A percentile compares a stretch with the other conserved stretches of the same genome.
These are phyloP conservation scores for Euclidium syriacum DNA, from an alignment of 345 rosid species.

Conservation along the genomic window DNA sequence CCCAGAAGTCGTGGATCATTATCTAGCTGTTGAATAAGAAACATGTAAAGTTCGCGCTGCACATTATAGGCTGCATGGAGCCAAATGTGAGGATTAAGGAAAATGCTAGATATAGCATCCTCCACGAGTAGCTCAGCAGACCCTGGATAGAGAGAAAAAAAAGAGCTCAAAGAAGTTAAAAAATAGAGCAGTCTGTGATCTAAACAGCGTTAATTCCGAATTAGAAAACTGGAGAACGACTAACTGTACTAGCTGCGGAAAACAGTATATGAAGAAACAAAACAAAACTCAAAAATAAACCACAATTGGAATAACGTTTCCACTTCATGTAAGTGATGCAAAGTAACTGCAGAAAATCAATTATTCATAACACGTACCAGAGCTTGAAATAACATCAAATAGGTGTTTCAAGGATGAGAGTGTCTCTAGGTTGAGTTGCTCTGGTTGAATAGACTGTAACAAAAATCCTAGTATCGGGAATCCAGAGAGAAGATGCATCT, in stretches of 20 bases:
- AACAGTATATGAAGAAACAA: neutral
- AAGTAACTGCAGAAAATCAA: neutral
- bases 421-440: conserved; percentile 88
- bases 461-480: conserved; percentile 82
- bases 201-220: neutral
- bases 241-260: neutral
- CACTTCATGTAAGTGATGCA: neutral
- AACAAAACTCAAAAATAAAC: neutral
- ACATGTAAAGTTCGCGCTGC: conserved; percentile 94
- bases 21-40: conserved; percentile 81
- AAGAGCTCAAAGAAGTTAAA: neutral
- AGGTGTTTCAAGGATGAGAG: conserved; percentile 87
- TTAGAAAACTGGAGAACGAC: conserved; percentile 11
- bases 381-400: conserved; percentile 60
- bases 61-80: conserved; percentile 71
- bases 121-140: conserved; percentile 70
- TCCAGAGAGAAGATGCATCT: conserved; percentile 93
- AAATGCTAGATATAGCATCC: conserved; percentile 81
- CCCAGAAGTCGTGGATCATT: conserved; percentile 72
- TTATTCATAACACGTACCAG: conserved; percentile 51
- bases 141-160: conserved; percentile 36
- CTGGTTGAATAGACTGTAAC: conserved; percentile 80
- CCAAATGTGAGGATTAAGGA: conserved; percentile 91
- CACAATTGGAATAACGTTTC: neutral
- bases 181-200: neutral